Base-by-base conservation (phyloP, 495 filamentous ascomycete genomes). In the Antarctomyces pellizariae region DNA sequence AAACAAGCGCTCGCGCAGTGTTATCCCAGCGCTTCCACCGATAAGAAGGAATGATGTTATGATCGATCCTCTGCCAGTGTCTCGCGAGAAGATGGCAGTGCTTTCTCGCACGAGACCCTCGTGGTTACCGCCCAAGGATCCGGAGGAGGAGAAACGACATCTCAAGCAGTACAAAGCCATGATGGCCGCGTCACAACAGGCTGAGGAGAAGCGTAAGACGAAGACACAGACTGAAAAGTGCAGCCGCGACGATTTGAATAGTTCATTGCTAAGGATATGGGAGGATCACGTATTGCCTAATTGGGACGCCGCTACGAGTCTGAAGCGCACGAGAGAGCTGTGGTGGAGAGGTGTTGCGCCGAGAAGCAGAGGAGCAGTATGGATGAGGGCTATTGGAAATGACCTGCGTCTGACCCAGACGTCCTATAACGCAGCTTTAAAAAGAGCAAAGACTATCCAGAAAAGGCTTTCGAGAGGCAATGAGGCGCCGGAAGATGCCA, bases 341-440 rank as follows among this genome's bases (percentile, higher is more conserved):
- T 97, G 84, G 83, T 95, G 86, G 86, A 64, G 72, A 18, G 86
- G 86, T 10, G 61, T 95, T 22, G 69, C 79, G 0, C 70, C 80
- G 3, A 65, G 71, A 26, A 71, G 64, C 36, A 57, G 86, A 31
- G 84, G 76, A n/a, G 36, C 50, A 7, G 78, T 84, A n/a, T 97
- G 86, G 86, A 50, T 61, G 31, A 62, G 62, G 31, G 80, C 84
- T 3, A 71, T 97, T 31, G 83, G 80, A 7, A 97, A 97, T 38
- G 75, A 84, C 35, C 67, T 95, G 11, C 67, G 66, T 4, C 56
- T 93, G 22, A 70, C 68, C 0, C 61, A 74, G 16, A 56, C 68
- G 11, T 78, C 76, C 3, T 97, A 73, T 50, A 57, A 63, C 14
- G 74, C 76, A 13, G 86, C 86, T 1, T 46, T 93, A 5, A 58